Conservation (phyloP, 139 green algal genomes). For the Axilococcus clingmanii region DNA sequence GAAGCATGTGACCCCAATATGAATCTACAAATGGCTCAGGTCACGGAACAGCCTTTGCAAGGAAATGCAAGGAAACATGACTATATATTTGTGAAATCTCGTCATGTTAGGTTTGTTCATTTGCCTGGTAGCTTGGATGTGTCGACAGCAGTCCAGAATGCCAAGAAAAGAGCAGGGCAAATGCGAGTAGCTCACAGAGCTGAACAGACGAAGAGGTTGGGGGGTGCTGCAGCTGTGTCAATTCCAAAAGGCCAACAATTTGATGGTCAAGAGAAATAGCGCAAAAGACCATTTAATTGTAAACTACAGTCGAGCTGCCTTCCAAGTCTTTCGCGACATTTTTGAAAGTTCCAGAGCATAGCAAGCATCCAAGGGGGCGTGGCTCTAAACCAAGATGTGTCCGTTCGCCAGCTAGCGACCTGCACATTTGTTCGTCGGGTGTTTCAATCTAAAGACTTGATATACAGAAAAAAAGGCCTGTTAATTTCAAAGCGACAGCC, state of each 20-base stretch:
- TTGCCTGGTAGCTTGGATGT: slow-evolving; percentile 23
- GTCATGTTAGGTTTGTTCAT: slow-evolving; percentile 31
- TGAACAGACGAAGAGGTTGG: too few relatives aligned
- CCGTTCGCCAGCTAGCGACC: too few relatives aligned
- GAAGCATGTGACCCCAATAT: slow-evolving; percentile 20
- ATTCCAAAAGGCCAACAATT: slow-evolving; percentile 13
- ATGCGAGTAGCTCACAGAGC: slow-evolving; percentile 5
- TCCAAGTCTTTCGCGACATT: too few relatives aligned
- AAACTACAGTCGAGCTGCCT: too few relatives aligned
- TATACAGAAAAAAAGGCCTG: too few relatives aligned
- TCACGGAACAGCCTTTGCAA: slow-evolving; percentile 13
- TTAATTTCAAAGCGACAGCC: too few relatives aligned
- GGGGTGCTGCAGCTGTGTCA: too few relatives aligned
- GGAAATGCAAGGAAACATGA: neutral
- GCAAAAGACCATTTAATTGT: neutral
- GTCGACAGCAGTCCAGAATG: slow-evolving; percentile 1
- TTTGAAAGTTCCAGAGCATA: too few relatives aligned
- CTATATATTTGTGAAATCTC: slow-evolving; percentile 15
- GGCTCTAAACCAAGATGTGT: too few relatives aligned
- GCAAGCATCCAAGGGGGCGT: too few relatives aligned
- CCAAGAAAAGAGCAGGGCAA: slow-evolving; percentile 5
- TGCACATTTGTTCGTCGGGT: too few relatives aligned
- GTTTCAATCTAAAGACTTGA: too few relatives aligned
- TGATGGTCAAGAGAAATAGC: neutral
- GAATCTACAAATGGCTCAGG: slow-evolving; percentile 27